Base-by-base conservation (phyloP, 2,329 filamentous ascomycete genomes). In the Chaetomium olivaceum region DNA sequence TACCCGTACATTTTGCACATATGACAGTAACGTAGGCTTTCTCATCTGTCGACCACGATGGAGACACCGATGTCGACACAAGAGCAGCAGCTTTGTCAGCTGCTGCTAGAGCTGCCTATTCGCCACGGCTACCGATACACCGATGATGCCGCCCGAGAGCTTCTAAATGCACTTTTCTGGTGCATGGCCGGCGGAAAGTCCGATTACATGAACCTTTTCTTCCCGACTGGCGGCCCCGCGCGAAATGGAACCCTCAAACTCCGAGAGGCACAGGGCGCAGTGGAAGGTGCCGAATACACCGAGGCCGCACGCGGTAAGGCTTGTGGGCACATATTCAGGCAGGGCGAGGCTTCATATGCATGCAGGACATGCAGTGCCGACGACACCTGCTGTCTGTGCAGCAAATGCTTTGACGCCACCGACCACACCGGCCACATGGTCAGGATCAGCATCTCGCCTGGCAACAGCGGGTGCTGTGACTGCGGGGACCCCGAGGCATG, bases 401-500 rank as follows among this genome's bases (percentile, higher is more conserved):
- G 91, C 74, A 89, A 90, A 71, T 99, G 95, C 79, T 99, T 97
- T 76, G 92, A 98, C 74, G 88, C 93, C 29, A 98, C 94, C 48
- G 94, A 99, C 74, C 95, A 99, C 77, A 90, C 92, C 12, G 93
- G 90, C 14, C 95, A 99, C 78, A 91, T 92, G 80, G 93, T 98
- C 63, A 90, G 91, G 73, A 92, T 99, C 65, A 91, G 85, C 65
- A 88, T 97, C 56, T 96, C 93, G 0, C 87, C 91, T 2, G 94
- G 94, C 7, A 97, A 97, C 75, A 95, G 91, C 74, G 94, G 94
- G 54, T 98, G 96, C 80, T 99, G 95, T 78, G 95, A 99, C 78
- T 99, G 95, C 75, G 95, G 95, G 66, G 95, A 99, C 75, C 87
- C 90, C 23, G 96, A 99, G 78, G 96, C 95, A 12, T 99, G 96